Evolutionary conservation across 2,329 filamentous ascomycete species (phyloP).

Genomic region (Leptographium wingfieldii): DNA sequence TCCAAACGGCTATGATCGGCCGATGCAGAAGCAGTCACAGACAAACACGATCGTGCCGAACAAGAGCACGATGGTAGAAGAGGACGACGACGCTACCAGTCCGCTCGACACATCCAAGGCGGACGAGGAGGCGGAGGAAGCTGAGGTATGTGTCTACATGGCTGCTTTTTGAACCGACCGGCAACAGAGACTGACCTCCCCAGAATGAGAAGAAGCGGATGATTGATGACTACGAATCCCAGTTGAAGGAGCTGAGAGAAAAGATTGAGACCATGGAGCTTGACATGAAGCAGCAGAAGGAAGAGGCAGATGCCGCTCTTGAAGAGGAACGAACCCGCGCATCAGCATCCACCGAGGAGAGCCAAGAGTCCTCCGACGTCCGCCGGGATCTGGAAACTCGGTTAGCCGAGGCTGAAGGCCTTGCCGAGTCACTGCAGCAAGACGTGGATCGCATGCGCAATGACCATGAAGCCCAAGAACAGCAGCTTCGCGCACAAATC

Average conservation of each 20-base stretch:
- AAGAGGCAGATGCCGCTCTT: slow-evolving; percentile 48
- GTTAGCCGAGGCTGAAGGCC: slow-evolving; percentile 57
- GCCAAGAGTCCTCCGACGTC: slow-evolving; percentile 57
- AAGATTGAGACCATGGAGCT: slow-evolving; percentile 63
- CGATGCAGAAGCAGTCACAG: slow-evolving; percentile 79
- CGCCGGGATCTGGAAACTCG: slow-evolving; percentile 58
- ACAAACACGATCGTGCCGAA: slow-evolving; percentile 95
- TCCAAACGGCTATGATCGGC: slow-evolving; percentile 57
- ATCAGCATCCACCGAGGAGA: slow-evolving; percentile 45
- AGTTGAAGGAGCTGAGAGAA: slow-evolving; percentile 61
- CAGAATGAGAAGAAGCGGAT: slow-evolving; percentile 25
- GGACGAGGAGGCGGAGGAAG: slow-evolving; percentile 21
- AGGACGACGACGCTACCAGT: slow-evolving; percentile 56
- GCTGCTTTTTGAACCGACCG: no score
- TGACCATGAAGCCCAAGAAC: slow-evolving; percentile 52
- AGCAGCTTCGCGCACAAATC: slow-evolving; percentile 50
- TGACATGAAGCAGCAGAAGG: slow-evolving; percentile 57
- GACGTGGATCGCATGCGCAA: slow-evolving; percentile 64
- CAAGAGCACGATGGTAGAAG: slow-evolving; percentile 95
- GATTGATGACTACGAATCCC: slow-evolving; percentile 67
- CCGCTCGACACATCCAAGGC: slow-evolving; percentile 18
- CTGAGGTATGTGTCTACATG: slow-evolving; percentile 23
- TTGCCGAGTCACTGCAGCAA: slow-evolving; percentile 68
- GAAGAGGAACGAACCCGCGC: slow-evolving; percentile 44
- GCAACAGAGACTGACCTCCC: background rate